These are phyloP conservation scores for Colletotrichum sp. DNA, from an alignment of 2,329 filamentous ascomycete genomes.

Conservation along the genomic window DNA sequence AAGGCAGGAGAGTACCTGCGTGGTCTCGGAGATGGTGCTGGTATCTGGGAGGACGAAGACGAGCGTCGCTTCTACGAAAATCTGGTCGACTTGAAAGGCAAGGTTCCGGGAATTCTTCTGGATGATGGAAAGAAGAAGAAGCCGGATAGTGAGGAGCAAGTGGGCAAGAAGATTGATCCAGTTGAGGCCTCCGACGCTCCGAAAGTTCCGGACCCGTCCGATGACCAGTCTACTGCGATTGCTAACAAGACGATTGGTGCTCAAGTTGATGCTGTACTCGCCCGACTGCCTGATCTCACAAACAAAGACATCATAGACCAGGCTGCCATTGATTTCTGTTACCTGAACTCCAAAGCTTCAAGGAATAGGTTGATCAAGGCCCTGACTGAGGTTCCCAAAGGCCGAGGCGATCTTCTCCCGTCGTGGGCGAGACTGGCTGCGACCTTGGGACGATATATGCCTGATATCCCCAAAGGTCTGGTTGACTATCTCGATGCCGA, in stretches of 20 bases:
- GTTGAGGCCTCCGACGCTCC: slow-evolving; percentile 51
- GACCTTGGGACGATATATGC: slow-evolving; percentile 91
- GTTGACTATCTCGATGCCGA: slow-evolving; percentile 95
- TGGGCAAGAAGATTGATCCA: slow-evolving; percentile 74
- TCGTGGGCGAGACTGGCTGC: slow-evolving; percentile 92
- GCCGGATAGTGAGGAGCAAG: slow-evolving; percentile 77
- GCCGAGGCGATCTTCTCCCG: slow-evolving; percentile 87
- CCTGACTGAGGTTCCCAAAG: slow-evolving; percentile 92
- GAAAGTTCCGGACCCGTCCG: slow-evolving; percentile 61
- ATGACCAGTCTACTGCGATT: slow-evolving; percentile 92
- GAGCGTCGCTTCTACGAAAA: slow-evolving; percentile 99
- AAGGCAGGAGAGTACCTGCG: slow-evolving; percentile 94
- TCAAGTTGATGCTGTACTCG: slow-evolving; percentile 89
- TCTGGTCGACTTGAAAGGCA: slow-evolving; percentile 90
- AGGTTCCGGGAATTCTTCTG: slow-evolving; percentile 90
- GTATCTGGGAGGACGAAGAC: slow-evolving; percentile 99
- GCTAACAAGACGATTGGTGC: slow-evolving; percentile 97
- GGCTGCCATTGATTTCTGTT: slow-evolving; percentile 95
- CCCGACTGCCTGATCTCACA: slow-evolving; percentile 87
- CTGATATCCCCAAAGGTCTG: slow-evolving; percentile 89
- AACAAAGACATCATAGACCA: slow-evolving; percentile 93
- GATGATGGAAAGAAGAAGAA: slow-evolving; percentile 98
- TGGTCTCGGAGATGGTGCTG: slow-evolving; percentile 86
- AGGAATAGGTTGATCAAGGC: slow-evolving; percentile 93
- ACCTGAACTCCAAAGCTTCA: slow-evolving; percentile 97